Evolutionary conservation across 2,329 filamentous ascomycete genomes (phyloP), one percentile per base, ranked within the genome.

Genomic region (Exserohilum turcica): DNA sequence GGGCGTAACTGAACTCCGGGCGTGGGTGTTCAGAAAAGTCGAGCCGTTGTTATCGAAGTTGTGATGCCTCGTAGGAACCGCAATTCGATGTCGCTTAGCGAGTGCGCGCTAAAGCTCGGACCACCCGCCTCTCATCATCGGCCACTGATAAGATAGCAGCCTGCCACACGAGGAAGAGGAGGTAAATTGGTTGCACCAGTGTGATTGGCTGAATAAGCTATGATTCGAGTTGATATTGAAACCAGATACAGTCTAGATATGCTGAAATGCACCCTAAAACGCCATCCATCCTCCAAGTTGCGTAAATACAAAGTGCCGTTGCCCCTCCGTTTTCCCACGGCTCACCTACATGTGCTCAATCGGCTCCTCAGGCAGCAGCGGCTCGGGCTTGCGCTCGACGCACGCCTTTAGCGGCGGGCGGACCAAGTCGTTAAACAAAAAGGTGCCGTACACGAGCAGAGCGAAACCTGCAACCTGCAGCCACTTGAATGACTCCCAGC

Each of bases 401-500:
- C 84, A 88, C 46, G 83, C 84, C 72, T 85, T 84, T 55, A 95
- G 78, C 1, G 94, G 94, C 18, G 92, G 91, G 54, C 86, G 81
- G n/a, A 97, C 84, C 53, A 99, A 85, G 58, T 95, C 92, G 75
- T 97, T 97, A 81, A 97, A 97, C 36, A 97, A 74, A 76, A 96
- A 97, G 2, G 93, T 99, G 61, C 94, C 95, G 72, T 97, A 99
- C 12, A 99, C 94, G 31, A 99, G 83, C 61, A 97, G 78, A 1
- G 79, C 89, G 65, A 99, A 99, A 1, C 94, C 94, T 3, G 85
- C 74, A 12, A 99, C 91, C 77, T 99, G 94, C 6, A 99, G 84
- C 89, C 91, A 95, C 78, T 97, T 97, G 84, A 99, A 97, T 0
- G 86, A 87, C 78, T 99, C 94, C 94, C 94, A 99, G 56, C 92